Percentiles rank a stretch among this genome's conserved stretches.
phyloP scores from a whole-genome alignment of 106 monocot species.

The Narthecium ossifragum region DNA sequence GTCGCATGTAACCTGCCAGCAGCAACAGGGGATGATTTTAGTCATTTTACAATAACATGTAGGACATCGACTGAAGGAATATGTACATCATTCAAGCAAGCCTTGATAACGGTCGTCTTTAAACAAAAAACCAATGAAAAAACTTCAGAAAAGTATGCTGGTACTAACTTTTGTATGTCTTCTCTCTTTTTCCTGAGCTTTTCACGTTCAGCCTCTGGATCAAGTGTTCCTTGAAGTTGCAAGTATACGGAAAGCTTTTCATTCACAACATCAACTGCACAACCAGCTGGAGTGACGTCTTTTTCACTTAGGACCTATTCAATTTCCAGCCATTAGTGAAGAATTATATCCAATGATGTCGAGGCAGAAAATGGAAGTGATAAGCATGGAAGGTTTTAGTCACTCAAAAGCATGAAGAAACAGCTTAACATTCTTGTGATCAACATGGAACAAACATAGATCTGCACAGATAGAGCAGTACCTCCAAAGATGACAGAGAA shows the following conservation, averaged over 20 bases:
- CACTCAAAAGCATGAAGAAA: background rate
- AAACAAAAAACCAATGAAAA: background rate
- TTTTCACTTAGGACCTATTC: conserved; percentile 33
- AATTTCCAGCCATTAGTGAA: background rate
- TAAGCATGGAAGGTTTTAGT: background rate
- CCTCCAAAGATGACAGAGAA: conserved; percentile 75
- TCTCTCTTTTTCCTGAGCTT: conserved; percentile 76
- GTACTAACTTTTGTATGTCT: conserved; percentile 68
- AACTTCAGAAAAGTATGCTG: background rate
- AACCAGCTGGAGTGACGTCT: conserved; percentile 39
- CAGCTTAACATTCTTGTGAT: background rate
- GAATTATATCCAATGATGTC: too few species aligned
- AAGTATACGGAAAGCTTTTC: conserved; percentile 67
- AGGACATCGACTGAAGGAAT: background rate
- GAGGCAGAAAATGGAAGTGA: too few species aligned
- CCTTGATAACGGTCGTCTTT: background rate
- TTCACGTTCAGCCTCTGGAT: conserved; percentile 62
- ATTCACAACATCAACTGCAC: conserved; percentile 57
- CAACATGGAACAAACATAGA: background rate
- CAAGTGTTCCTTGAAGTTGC: conserved; percentile 59
- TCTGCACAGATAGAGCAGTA: conserved; percentile 3
- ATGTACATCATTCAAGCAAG: background rate
- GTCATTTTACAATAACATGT: background rate
- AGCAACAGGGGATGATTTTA: background rate
- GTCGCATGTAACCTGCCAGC: conserved; percentile 34